Percentiles rank a stretch among this genome's conserved stretches.
phyloP scores from a whole-genome alignment of 2,329 filamentous ascomycete species.

The Curvularia sp. region DNA sequence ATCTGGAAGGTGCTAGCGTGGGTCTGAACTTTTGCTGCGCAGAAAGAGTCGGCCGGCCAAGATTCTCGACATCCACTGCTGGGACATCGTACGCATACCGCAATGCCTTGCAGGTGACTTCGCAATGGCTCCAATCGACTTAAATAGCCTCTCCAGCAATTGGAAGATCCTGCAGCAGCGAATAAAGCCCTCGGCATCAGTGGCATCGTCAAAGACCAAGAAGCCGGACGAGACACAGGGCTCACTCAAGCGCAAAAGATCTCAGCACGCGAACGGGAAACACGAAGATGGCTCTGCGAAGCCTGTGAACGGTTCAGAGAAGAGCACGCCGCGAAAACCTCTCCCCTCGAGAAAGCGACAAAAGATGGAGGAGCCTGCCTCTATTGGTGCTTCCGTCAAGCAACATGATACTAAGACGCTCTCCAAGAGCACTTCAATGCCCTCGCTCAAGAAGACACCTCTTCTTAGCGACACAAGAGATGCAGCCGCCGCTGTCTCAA shows the following conservation, averaged over 20 bases:
- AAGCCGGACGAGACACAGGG: constrained; percentile 30
- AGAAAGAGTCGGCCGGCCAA: constrained; percentile 23
- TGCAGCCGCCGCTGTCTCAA: constrained; percentile 61
- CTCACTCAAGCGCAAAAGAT: constrained; percentile 47
- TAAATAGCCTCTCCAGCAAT: constrained; percentile 61
- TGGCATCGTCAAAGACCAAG: constrained; percentile 38
- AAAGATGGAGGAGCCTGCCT: constrained; percentile 50
- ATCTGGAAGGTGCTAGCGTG: constrained; percentile 25
- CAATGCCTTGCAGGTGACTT: constrained; percentile 40
- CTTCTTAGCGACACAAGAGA: constrained; percentile 61
- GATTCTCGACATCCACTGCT: constrained; percentile 22
- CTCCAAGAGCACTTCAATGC: constrained; percentile 44
- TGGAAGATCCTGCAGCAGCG: constrained; percentile 79
- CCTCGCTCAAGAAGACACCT: constrained; percentile 51
- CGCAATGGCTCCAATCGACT: constrained; percentile 51
- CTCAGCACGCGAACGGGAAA: constrained; percentile 29
- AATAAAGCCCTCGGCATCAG: constrained; percentile 48
- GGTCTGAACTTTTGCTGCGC: constrained; percentile 33
- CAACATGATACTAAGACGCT: constrained; percentile 54
- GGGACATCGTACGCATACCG: constrained; percentile 26
- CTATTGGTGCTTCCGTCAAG: constrained; percentile 44
- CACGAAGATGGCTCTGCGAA: constrained; percentile 25
- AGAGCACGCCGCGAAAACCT: constrained; percentile 27
- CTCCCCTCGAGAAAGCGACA: constrained; percentile 41
- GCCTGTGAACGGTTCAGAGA: constrained; percentile 45